Evolutionary conservation across 495 filamentous ascomycete species (phyloP).

Genomic region (Podospora pseudopauciseta): DNA sequence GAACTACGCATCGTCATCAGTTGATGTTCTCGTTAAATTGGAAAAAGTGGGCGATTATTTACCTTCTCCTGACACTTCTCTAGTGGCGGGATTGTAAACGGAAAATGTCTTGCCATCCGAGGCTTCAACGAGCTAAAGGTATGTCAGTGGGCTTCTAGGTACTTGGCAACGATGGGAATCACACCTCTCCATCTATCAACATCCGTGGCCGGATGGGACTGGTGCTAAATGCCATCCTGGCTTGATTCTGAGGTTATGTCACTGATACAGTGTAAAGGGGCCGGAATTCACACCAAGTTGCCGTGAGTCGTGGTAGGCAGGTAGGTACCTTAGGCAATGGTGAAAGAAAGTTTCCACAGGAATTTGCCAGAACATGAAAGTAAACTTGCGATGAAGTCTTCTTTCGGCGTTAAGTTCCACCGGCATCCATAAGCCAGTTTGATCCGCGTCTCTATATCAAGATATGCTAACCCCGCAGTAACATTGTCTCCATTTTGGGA

Average conservation of each 20-base stretch:
- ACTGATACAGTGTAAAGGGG: not conserved
- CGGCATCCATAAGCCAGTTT: too few species aligned
- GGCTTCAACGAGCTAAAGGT: slow-evolving; percentile 34
- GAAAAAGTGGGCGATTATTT: not conserved
- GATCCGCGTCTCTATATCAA: not conserved
- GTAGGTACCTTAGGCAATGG: too few species aligned
- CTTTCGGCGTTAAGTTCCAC: not conserved
- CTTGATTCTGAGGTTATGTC: not conserved
- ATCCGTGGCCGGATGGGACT: slow-evolving; percentile 24
- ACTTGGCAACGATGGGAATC: not conserved
- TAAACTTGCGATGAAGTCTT: not conserved
- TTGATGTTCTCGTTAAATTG: not conserved
- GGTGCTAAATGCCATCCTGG: slow-evolving; percentile 6
- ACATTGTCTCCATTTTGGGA: not conserved
- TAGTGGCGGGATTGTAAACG: slow-evolving; percentile 34
- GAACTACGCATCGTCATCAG: slow-evolving; percentile 15
- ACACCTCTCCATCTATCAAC: slow-evolving; percentile 40
- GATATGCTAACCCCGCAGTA: not conserved
- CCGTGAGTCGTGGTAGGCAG: too few species aligned
- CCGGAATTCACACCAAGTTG: too few species aligned
- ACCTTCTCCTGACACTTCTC: slow-evolving; percentile 13
- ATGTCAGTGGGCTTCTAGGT: not conserved
- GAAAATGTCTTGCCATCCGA: slow-evolving; percentile 36
- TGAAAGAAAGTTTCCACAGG: too few species aligned
- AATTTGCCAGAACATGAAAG: too few species aligned